Conservation (phyloP, 2,329 filamentous ascomycete species). For the Penicillium brevicompactum region DNA sequence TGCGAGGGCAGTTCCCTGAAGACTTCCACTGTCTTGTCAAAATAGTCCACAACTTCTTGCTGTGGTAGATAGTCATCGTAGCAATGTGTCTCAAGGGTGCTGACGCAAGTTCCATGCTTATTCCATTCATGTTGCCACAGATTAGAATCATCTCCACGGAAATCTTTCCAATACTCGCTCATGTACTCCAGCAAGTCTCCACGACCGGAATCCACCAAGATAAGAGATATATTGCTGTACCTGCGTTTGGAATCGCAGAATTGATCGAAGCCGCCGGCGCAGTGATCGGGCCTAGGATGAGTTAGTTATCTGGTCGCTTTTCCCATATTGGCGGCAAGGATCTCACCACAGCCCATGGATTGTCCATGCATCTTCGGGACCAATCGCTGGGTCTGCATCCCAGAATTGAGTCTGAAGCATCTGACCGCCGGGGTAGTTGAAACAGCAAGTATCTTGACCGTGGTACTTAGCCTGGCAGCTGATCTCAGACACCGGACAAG, state of each 20-base stretch:
- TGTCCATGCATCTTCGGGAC: conserved; percentile 71
- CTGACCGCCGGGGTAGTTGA: conserved; percentile 71
- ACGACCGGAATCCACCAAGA: conserved; percentile 59
- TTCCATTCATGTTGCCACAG: conserved; percentile 77
- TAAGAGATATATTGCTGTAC: conserved; percentile 67
- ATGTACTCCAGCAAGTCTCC: conserved; percentile 65
- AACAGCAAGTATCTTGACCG: conserved; percentile 70
- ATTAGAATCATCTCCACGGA: conserved; percentile 62
- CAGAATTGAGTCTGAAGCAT: conserved; percentile 77
- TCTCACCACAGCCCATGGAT: conserved; percentile 68
- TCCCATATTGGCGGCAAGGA: neutral
- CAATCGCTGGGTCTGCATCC: conserved; percentile 67
- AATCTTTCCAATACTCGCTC: conserved; percentile 72
- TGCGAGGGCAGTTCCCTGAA: conserved; percentile 70
- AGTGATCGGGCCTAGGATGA: conserved; percentile 61
- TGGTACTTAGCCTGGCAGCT: conserved; percentile 67
- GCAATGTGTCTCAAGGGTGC: conserved; percentile 67
- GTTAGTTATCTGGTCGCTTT: neutral
- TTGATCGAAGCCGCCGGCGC: conserved; percentile 69
- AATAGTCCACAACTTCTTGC: conserved; percentile 70
- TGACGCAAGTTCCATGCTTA: conserved; percentile 76
- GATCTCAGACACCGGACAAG: conserved; percentile 45
- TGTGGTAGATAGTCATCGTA: conserved; percentile 63
- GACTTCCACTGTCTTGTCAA: conserved; percentile 64
- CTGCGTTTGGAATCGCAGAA: conserved; percentile 64